A percentile compares a stretch with the other conserved stretches of the same genome.
phyloP scores from a whole-genome alignment of 768 basidiomycete genomes.

The Hemileccinum impolitum region DNA sequence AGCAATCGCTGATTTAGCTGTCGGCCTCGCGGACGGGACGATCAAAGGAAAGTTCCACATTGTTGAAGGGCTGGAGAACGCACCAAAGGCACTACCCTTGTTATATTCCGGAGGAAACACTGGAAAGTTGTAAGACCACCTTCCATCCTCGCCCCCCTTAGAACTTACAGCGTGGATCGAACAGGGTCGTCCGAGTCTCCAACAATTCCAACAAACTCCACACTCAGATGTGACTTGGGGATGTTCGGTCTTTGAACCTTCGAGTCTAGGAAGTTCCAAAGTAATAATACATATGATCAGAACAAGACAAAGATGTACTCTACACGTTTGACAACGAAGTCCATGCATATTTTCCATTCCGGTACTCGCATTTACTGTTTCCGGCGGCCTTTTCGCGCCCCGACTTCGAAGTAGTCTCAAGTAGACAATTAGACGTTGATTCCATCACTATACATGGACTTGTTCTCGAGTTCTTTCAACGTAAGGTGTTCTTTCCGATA shows the following conservation, averaged over 20 bases:
- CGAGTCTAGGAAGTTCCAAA: not conserved
- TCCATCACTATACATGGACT: too few species aligned
- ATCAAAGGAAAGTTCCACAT: constrained; percentile 80
- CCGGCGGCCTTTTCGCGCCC: too few species aligned
- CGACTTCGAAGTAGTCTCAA: too few species aligned
- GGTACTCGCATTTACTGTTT: too few species aligned
- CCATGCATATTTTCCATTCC: too few species aligned
- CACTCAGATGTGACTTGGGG: constrained; percentile 7
- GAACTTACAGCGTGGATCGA: constrained; percentile 7
- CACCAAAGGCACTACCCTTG: constrained; percentile 65
- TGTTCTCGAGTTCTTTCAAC: too few species aligned
- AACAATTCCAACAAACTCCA: constrained; percentile 33
- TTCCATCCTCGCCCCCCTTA: not conserved
- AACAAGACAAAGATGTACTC: too few species aligned
- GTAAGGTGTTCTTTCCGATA: too few species aligned
- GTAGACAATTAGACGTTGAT: too few species aligned
- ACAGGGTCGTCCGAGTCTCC: constrained; percentile 58
- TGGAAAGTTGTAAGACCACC: constrained; percentile 59
- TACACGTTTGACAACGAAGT: too few species aligned
- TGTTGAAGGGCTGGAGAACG: constrained; percentile 70
- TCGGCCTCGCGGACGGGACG: constrained; percentile 61
- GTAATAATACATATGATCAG: too few species aligned
- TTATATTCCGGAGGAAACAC: constrained; percentile 76
- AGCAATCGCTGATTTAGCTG: constrained; percentile 55
- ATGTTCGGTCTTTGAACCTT: not conserved